Evolutionary conservation across 192 early-diverging fungal species (phyloP).

Genomic region (Blastocladiella britannica): DNA sequence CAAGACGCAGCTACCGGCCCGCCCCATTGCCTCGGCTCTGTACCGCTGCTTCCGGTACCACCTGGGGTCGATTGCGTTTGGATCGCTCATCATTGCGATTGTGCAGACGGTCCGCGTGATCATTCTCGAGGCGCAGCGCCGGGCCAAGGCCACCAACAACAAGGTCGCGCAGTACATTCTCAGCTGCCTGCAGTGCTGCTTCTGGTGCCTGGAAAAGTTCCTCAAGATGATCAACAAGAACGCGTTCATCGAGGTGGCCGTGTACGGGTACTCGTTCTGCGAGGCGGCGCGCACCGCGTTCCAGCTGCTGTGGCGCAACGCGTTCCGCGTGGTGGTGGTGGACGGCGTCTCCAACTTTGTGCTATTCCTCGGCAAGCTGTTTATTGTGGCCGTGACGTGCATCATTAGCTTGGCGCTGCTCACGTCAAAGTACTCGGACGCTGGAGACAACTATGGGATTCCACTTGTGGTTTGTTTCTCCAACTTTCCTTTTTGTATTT

Average conservation of each 20-base stretch:
- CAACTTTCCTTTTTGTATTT: too few species aligned
- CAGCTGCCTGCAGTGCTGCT: slow-evolving; percentile 21
- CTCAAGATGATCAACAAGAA: slow-evolving; percentile 34
- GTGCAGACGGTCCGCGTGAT: slow-evolving; percentile 22
- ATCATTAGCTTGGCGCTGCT: slow-evolving; percentile 5
- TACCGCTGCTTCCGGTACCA: slow-evolving; percentile 22
- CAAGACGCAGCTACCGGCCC: slow-evolving; percentile 8
- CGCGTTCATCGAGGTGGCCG: slow-evolving; percentile 31
- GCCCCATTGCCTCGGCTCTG: slow-evolving; percentile 14
- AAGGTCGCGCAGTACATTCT: slow-evolving; percentile 13
- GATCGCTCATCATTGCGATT: slow-evolving; percentile 28
- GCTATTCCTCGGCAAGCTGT: slow-evolving; percentile 9
- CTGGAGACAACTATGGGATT: slow-evolving; percentile 5
- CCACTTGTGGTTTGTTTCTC: background rate
- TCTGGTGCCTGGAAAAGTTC: slow-evolving; percentile 13
- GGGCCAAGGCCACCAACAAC: slow-evolving; percentile 13
- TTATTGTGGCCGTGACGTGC: background rate
- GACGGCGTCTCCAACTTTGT: slow-evolving; percentile 23
- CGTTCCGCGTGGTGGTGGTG: slow-evolving; percentile 10
- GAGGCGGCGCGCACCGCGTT: slow-evolving; percentile 10
- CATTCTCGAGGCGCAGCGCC: slow-evolving; percentile 12
- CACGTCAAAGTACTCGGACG: slow-evolving; percentile 11
- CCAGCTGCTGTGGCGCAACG: slow-evolving; percentile 21
- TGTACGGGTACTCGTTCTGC: slow-evolving; percentile 29
- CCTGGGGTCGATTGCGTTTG: slow-evolving; percentile 27